A percentile compares a stretch with the other conserved stretches of the same genome.
These are phyloP conservation scores for Xylaria sp. DNA, from an alignment of 2,329 filamentous ascomycete genomes.

Conservation along the genomic window DNA sequence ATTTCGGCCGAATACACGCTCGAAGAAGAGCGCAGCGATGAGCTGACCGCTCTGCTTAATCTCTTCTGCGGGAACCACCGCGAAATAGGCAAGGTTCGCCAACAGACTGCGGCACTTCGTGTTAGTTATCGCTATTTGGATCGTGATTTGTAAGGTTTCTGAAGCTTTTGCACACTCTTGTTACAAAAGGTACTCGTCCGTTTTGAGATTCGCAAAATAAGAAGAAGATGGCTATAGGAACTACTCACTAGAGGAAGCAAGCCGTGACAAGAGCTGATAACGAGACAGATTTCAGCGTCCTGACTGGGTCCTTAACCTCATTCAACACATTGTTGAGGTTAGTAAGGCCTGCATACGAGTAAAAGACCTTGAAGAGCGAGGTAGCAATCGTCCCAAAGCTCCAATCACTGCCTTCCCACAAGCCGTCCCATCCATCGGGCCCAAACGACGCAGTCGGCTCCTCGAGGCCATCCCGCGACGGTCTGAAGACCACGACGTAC, in stretches of 20 bases:
- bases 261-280: constrained; percentile 69
- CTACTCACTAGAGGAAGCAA: constrained; percentile 63
- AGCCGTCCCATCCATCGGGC: constrained; percentile 56
- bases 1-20: constrained; percentile 67
- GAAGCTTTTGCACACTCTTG: no score
- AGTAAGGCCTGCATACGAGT: constrained; percentile 72
- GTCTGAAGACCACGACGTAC: constrained; percentile 64
- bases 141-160: no score
- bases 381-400: constrained; percentile 75
- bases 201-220: no score
- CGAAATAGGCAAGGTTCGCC: constrained; percentile 70
- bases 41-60: constrained; percentile 74
- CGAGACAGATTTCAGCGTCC: constrained; percentile 71
- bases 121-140: no score
- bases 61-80: constrained; percentile 73
- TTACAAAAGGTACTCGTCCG: no score
- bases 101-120: constrained; percentile 54
- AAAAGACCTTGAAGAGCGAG: constrained; percentile 74
- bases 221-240: no score
- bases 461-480: constrained; percentile 37
- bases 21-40: constrained; percentile 74
- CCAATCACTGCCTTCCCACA: constrained; percentile 75
- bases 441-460: constrained; percentile 22
- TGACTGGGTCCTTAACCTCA: constrained; percentile 74
- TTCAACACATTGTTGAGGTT: constrained; percentile 78